A percentile compares a stretch with the other conserved stretches of the same genome.
Evolutionary conservation across 2,329 filamentous ascomycete species (phyloP).

Genomic region (Arthroderma sp.): DNA sequence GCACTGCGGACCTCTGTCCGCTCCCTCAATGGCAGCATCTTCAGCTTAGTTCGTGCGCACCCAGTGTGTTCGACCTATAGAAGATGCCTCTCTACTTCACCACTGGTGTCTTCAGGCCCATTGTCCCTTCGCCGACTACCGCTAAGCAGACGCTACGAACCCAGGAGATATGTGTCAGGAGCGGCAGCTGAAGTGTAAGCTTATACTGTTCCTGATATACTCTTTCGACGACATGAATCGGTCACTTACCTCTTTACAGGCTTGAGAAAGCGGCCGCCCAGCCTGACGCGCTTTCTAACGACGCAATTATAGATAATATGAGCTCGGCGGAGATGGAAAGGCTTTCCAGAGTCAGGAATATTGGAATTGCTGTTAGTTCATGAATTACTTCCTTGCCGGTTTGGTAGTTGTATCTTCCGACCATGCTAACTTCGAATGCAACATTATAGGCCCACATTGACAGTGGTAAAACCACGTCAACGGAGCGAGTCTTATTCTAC

Average conservation of each 20-base stretch:
- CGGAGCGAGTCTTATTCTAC: conserved; percentile 94
- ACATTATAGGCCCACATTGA: conserved; percentile 66
- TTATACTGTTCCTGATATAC: background rate
- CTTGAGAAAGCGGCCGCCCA: conserved; percentile 45
- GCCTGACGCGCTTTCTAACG: conserved; percentile 45
- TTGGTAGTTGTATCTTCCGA: background rate
- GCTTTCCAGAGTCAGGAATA: conserved; percentile 76
- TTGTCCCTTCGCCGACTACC: conserved; percentile 23
- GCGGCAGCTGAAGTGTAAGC: conserved; percentile 33
- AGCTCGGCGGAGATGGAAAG: conserved; percentile 64
- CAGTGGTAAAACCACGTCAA: conserved; percentile 93
- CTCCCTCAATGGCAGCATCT: conserved; percentile 25
- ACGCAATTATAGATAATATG: conserved; percentile 65
- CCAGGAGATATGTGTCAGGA: conserved; percentile 28
- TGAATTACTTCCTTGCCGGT: background rate
- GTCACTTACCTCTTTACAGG: conserved; percentile 20
- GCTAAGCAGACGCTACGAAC: conserved; percentile 29
- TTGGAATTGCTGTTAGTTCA: conserved; percentile 72
- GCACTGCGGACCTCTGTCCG: conserved; percentile 28
- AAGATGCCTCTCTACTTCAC: conserved; percentile 28
- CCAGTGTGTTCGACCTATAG: conserved; percentile 24
- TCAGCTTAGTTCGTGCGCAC: conserved; percentile 21
- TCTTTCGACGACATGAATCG: background rate
- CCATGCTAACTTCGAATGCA: conserved; percentile 1
- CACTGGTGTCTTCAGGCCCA: conserved; percentile 21